Evolutionary conservation across 1,284 basidiomycete genomes (phyloP).

Genomic region (Ustilago crameri): DNA sequence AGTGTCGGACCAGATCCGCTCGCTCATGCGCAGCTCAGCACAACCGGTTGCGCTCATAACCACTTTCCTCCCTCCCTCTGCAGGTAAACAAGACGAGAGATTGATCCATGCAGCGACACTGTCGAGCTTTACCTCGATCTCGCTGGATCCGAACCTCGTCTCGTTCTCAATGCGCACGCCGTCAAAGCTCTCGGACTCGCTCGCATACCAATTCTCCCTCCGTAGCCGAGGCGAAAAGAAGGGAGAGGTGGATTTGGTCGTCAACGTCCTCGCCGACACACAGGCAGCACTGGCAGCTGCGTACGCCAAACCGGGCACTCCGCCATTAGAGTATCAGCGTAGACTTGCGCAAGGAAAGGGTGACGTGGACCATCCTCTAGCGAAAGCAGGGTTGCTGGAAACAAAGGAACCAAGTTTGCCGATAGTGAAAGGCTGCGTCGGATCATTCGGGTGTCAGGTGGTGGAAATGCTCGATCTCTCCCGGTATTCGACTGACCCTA

Average conservation of each 20-base stretch:
- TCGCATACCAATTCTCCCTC: constrained; percentile 5
- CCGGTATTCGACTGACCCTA: not conserved
- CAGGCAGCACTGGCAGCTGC: constrained; percentile 22
- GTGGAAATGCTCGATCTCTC: constrained; percentile 24
- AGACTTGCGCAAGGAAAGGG: not conserved
- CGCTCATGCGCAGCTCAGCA: constrained; percentile 37
- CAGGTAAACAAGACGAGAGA: not conserved
- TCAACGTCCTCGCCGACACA: constrained; percentile 6
- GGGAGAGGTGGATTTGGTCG: constrained; percentile 20
- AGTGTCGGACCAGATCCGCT: constrained; percentile 21
- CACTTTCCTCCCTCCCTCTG: constrained; percentile 21
- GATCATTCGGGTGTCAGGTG: constrained; percentile 26
- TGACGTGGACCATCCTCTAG: constrained; percentile 19
- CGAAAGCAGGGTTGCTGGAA: constrained; percentile 7
- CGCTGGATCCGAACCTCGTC: constrained; percentile 31
- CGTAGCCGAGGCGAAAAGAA: not conserved
- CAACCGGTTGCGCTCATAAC: constrained; percentile 43
- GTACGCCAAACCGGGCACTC: constrained; percentile 30
- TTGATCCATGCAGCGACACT: constrained; percentile 45
- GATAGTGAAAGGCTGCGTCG: constrained; percentile 6
- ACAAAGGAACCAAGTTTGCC: constrained; percentile 9
- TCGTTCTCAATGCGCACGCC: constrained; percentile 41
- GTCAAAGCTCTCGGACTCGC: constrained; percentile 21
- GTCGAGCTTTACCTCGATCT: constrained; percentile 38
- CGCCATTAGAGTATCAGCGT: constrained; percentile 4